Conservation (phyloP, 345 rosid species). For the Aethionema arabicum region DNA sequence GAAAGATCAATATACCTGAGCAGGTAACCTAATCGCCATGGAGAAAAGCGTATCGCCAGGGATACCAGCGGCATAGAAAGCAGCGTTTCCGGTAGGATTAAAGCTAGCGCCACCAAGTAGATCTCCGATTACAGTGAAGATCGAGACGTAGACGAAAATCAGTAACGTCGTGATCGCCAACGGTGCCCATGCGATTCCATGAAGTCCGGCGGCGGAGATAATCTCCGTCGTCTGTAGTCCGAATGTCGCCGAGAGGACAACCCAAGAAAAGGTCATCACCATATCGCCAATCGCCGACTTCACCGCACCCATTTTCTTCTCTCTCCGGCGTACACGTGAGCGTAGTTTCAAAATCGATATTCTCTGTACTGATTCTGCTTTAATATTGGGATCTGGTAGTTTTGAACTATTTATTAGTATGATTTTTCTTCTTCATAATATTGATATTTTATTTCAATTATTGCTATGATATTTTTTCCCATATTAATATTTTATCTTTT, state of each 20-base stretch:
- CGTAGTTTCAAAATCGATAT: background rate
- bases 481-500: too few relatives aligned
- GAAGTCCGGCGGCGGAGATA: constrained; percentile 48
- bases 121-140: constrained; percentile 52
- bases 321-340: background rate
- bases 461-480: too few relatives aligned
- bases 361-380: constrained; percentile 4
- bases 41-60: constrained; percentile 75
- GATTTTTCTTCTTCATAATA: too few relatives aligned
- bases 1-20: constrained; percentile 51
- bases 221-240: constrained; percentile 58
- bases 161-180: constrained; percentile 52
- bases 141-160: constrained; percentile 62
- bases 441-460: too few relatives aligned
- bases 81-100: constrained; percentile 81
- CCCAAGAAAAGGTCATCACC: constrained; percentile 74
- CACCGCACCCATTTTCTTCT: constrained; percentile 53
- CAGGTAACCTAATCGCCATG: constrained; percentile 88
- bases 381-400: constrained; percentile 24
- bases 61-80: constrained; percentile 82
- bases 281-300: constrained; percentile 72
- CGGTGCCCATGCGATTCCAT: constrained; percentile 50
- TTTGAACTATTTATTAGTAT: too few relatives aligned
- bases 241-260: constrained; percentile 60
- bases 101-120: constrained; percentile 85